These are phyloP conservation scores for Helotiales sp. DNA, from an alignment of 2,329 filamentous ascomycete genomes.

Conservation along the genomic window DNA sequence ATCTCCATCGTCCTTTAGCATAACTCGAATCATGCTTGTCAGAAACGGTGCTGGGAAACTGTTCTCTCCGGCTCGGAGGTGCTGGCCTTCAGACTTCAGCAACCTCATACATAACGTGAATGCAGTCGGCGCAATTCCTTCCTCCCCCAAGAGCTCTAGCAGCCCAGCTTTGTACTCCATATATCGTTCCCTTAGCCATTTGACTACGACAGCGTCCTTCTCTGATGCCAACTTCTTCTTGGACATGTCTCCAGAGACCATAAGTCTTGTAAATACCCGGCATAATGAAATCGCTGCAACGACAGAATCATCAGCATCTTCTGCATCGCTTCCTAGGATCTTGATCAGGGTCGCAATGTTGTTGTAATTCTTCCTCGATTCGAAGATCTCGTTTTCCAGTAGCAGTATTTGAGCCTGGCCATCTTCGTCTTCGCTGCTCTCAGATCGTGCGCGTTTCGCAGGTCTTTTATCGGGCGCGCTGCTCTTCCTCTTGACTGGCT, in stretches of 20 bases:
- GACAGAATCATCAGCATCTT: slow-evolving; percentile 56
- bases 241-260: slow-evolving; percentile 70
- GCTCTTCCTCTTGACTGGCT: slow-evolving; percentile 47
- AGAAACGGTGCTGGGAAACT: slow-evolving; percentile 71
- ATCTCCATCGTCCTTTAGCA: slow-evolving; percentile 59
- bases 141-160: slow-evolving; percentile 57
- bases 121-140: slow-evolving; percentile 67
- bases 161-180: slow-evolving; percentile 68
- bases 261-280: slow-evolving; percentile 79
- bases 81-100: slow-evolving; percentile 74
- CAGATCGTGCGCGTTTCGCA: slow-evolving; percentile 44
- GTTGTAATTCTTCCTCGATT: slow-evolving; percentile 90
- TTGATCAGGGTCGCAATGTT: slow-evolving; percentile 76
- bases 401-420: slow-evolving; percentile 66
- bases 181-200: slow-evolving; percentile 77
- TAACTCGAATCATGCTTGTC: slow-evolving; percentile 58
- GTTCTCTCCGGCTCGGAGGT: slow-evolving; percentile 61
- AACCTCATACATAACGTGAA: slow-evolving; percentile 81
- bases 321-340: slow-evolving; percentile 51
- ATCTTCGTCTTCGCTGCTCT: slow-evolving; percentile 50
- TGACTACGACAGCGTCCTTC: slow-evolving; percentile 71
- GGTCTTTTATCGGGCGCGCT: slow-evolving; percentile 48
- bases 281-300: slow-evolving; percentile 80
- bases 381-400: slow-evolving; percentile 78
- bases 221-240: slow-evolving; percentile 66